phyloP scores from a whole-genome alignment of 2,329 filamentous ascomycete species.

The Verticillium nubilum region DNA sequence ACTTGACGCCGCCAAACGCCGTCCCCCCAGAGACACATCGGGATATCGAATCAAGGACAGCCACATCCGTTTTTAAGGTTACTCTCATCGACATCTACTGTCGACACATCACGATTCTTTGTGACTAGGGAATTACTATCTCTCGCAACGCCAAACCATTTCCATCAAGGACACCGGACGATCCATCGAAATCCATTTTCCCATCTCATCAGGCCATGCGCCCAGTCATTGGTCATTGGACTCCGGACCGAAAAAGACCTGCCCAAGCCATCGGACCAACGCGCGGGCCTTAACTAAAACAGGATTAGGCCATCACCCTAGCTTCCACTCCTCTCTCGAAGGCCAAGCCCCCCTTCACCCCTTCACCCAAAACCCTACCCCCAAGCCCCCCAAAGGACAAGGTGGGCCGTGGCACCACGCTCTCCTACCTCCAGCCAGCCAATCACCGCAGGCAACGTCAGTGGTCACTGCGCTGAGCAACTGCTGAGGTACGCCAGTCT shows the following conservation, averaged over 20 bases:
- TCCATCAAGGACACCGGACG: background rate
- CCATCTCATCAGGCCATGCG: background rate
- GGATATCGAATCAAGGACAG: background rate
- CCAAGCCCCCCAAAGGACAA: background rate
- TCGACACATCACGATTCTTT: background rate
- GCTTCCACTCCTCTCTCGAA: background rate
- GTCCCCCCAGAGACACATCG: background rate
- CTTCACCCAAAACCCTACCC: too few relatives aligned
- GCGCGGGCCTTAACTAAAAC: background rate
- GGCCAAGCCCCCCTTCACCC: too few relatives aligned
- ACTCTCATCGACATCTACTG: background rate
- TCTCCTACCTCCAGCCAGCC: background rate
- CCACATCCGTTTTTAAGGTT: background rate
- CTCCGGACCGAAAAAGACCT: background rate
- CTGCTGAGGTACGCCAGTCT: background rate
- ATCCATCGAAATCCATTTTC: background rate
- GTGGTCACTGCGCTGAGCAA: background rate
- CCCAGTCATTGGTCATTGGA: background rate
- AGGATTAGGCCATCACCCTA: background rate
- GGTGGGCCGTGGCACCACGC: background rate
- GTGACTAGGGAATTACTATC: background rate
- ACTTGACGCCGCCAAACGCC: background rate
- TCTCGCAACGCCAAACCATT: background rate
- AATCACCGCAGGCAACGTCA: conserved; percentile 1
- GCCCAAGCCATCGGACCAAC: background rate